Percentiles rank a stretch among this genome's conserved stretches.
These are phyloP conservation scores for Cutaneotrichosporon mucoides DNA, from an alignment of 1,284 basidiomycete genomes.

Conservation along the genomic window DNA sequence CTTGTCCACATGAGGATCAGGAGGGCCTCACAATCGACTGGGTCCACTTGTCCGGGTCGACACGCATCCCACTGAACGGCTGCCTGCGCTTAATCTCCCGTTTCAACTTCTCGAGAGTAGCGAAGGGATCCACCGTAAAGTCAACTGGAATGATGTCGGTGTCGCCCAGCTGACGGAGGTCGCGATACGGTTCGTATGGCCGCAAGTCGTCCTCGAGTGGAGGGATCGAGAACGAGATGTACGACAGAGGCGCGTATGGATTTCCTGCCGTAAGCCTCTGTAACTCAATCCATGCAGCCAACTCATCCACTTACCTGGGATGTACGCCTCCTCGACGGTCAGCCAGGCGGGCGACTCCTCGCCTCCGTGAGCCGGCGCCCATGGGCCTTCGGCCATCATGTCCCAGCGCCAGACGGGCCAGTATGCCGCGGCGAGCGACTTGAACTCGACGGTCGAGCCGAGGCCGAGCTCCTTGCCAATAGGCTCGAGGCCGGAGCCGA, in stretches of 20 bases:
- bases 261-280: slow-evolving; percentile 29
- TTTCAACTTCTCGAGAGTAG: slow-evolving; percentile 27
- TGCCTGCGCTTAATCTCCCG: slow-evolving; percentile 21
- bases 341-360: slow-evolving; percentile 22
- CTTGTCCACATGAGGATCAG: too few relatives aligned
- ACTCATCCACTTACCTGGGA: slow-evolving; percentile 26
- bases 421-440: slow-evolving; percentile 35
- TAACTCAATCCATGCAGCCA: neutral
- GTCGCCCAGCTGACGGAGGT: slow-evolving; percentile 60
- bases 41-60: slow-evolving; percentile 32
- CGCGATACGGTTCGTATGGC: slow-evolving; percentile 33
- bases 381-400: slow-evolving; percentile 31
- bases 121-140: slow-evolving; percentile 43
- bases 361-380: slow-evolving; percentile 12
- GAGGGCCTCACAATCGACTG: slow-evolving; percentile 32
- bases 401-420: slow-evolving; percentile 44
- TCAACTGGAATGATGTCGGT: slow-evolving; percentile 61
- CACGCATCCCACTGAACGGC: slow-evolving; percentile 11
- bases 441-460: slow-evolving; percentile 26
- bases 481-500: slow-evolving; percentile 25
- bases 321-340: slow-evolving; percentile 33
- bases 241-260: slow-evolving; percentile 45
- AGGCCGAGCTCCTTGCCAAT: slow-evolving; percentile 33
- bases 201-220: slow-evolving; percentile 30
- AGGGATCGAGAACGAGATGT: slow-evolving; percentile 42